A percentile compares a stretch with the other conserved stretches of the same genome.
Conservation (phyloP, 2,329 filamentous ascomycete species). For the Pestalotiopsis sp. region DNA sequence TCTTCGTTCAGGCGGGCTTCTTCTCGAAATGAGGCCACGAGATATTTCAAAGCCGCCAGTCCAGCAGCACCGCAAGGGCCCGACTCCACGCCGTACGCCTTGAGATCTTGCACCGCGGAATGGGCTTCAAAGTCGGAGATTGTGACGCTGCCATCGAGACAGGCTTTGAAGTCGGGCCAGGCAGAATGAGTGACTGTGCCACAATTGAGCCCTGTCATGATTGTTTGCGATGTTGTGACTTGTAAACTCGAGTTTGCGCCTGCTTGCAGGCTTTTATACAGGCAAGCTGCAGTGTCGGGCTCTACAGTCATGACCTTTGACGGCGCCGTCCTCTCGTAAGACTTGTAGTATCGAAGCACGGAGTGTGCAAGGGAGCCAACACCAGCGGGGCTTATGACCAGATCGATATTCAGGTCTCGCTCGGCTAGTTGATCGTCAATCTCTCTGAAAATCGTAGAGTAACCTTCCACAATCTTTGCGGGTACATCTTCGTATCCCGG, state of each 20-base stretch:
- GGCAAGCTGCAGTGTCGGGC: constrained; percentile 64
- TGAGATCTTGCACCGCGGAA: constrained; percentile 56
- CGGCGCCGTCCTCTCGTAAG: constrained; percentile 3
- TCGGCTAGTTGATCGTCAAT: constrained; percentile 61
- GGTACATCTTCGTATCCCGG: constrained; percentile 69
- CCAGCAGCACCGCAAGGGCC: constrained; percentile 43
- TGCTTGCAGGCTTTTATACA: constrained; percentile 54
- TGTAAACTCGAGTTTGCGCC: constrained; percentile 44
- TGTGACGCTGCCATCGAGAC: constrained; percentile 62
- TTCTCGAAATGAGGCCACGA: constrained; percentile 38
- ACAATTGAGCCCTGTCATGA: constrained; percentile 77
- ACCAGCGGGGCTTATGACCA: constrained; percentile 68
- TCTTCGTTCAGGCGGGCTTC: constrained; percentile 42
- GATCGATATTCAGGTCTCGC: constrained; percentile 39
- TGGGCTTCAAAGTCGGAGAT: constrained; percentile 68
- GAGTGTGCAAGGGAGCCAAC: constrained; percentile 75
- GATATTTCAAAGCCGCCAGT: constrained; percentile 54
- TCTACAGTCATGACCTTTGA: constrained; percentile 68
- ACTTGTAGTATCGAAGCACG: constrained; percentile 67
- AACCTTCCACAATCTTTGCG: constrained; percentile 71
- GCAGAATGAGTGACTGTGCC: constrained; percentile 68
- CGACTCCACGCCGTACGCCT: constrained; percentile 27
- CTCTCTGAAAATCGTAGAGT: constrained; percentile 72
- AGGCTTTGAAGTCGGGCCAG: constrained; percentile 60
- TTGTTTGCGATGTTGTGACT: constrained; percentile 61